phyloP scores from a whole-genome alignment of 2,329 filamentous ascomycete species.

The Acephala macrosclerotiorum region DNA sequence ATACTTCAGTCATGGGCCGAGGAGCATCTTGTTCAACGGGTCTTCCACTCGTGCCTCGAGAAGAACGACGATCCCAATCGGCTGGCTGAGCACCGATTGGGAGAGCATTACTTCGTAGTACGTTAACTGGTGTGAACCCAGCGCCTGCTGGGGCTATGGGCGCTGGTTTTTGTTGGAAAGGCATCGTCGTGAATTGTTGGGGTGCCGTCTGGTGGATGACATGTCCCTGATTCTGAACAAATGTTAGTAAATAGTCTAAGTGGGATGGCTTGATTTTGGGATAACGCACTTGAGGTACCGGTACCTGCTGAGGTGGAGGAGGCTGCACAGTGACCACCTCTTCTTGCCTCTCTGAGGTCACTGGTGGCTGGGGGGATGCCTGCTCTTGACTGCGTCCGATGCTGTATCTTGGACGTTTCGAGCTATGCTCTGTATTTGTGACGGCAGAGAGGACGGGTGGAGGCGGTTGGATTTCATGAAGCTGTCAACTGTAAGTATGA shows the following conservation, averaged over 20 bases:
- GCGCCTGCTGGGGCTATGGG: background rate
- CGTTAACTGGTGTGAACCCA: slow-evolving; percentile 4
- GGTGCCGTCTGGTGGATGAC: background rate
- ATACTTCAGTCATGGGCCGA: background rate
- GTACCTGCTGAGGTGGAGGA: too few species aligned
- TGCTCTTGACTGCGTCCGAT: background rate
- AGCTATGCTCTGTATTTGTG: background rate
- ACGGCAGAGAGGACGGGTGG: background rate
- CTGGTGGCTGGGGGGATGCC: background rate
- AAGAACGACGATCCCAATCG: background rate
- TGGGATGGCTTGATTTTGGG: background rate
- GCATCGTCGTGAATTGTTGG: background rate
- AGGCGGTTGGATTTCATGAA: background rate
- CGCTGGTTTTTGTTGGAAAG: background rate
- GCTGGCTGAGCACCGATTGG: background rate
- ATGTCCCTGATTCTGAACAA: background rate
- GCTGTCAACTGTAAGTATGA: background rate
- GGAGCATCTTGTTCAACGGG: background rate
- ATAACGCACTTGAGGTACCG: background rate
- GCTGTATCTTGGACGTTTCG: background rate
- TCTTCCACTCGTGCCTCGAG: background rate
- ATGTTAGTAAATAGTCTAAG: background rate
- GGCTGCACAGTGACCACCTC: background rate
- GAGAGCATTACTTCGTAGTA: background rate
- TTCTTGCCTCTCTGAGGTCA: background rate